A percentile compares a stretch with the other conserved stretches of the same genome.
These are phyloP conservation scores for Backusella australiensis DNA, from an alignment of 192 early-diverging fungal genomes.

Conservation along the genomic window DNA sequence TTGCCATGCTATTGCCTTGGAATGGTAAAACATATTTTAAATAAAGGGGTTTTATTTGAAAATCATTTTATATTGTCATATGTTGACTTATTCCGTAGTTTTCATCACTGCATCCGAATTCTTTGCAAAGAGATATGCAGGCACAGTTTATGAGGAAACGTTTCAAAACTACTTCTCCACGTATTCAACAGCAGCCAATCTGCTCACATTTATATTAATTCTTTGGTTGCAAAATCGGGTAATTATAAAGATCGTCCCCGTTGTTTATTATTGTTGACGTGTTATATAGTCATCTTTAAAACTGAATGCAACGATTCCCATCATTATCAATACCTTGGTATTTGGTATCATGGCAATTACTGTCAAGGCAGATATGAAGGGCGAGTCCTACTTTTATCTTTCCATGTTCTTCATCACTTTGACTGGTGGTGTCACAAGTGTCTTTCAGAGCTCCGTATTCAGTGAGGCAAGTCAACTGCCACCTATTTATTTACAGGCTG, in stretches of 20 bases:
- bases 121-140: constrained; percentile 61
- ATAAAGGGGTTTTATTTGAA: neutral
- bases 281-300: neutral
- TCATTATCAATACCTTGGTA: constrained; percentile 53
- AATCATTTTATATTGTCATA: too few relatives aligned
- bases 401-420: constrained; percentile 53
- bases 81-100: constrained; percentile 28
- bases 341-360: constrained; percentile 53
- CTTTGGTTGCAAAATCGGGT: constrained; percentile 52
- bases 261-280: neutral
- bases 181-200: constrained; percentile 59
- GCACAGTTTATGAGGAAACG: constrained; percentile 54
- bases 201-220: constrained; percentile 51
- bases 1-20: constrained; percentile 77
- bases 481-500: constrained; percentile 64
- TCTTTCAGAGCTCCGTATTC: constrained; percentile 68
- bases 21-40: constrained; percentile 45
- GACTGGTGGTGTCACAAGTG: constrained; percentile 58
- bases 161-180: constrained; percentile 82
- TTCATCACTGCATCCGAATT: constrained; percentile 80
- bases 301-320: constrained; percentile 24
- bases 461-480: constrained; percentile 70
- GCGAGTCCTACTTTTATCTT: constrained; percentile 63
- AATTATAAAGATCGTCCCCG: constrained; percentile 6
- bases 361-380: constrained; percentile 40